Evolutionary conservation across 352 stramenopile species (phyloP).

Genomic region (Phytopythium mirpurense): DNA sequence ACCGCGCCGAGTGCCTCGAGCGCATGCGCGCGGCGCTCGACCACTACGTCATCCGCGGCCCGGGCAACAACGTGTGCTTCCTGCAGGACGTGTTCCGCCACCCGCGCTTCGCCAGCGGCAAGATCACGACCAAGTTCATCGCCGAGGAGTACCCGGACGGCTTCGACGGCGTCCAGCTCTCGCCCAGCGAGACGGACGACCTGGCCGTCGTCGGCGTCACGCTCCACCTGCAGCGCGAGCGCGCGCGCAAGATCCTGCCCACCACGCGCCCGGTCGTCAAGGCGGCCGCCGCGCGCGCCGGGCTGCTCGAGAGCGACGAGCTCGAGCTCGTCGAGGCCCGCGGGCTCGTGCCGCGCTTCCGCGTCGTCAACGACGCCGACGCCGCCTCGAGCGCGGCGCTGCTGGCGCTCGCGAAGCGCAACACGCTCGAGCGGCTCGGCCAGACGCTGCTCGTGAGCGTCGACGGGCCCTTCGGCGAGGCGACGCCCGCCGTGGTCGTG

Average conservation of each 20-base stretch:
- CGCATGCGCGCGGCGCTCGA: constrained; percentile 88
- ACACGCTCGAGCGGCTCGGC: constrained; percentile 27
- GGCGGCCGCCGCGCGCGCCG: constrained; percentile 6
- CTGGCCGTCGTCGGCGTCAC: constrained; percentile 67
- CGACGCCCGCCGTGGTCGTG: constrained; percentile 33
- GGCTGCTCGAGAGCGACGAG: constrained; percentile 18
- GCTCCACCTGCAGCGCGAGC: constrained; percentile 51
- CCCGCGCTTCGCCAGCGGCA: constrained; percentile 84
- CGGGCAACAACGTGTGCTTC: constrained; percentile 94
- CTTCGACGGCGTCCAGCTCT: constrained; percentile 84
- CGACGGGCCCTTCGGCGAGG: constrained; percentile 47
- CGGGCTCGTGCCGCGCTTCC: constrained; percentile 33
- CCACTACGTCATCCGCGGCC: constrained; percentile 93
- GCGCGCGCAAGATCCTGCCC: constrained; percentile 15
- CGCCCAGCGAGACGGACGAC: constrained; percentile 52
- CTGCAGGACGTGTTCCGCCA: constrained; percentile 91
- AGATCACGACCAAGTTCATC: constrained; percentile 98
- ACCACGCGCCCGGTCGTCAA: constrained; percentile 21
- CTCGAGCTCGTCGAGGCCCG: constrained; percentile 33
- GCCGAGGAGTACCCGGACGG: constrained; percentile 94
- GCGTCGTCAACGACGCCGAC: constrained; percentile 18
- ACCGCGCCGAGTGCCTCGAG: constrained; percentile 78
- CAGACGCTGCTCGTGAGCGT: constrained; percentile 51
- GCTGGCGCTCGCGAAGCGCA: constrained; percentile 42
- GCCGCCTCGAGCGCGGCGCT: constrained; percentile 22